Evolutionary conservation across 129 eudicot genomes (phyloP).

Genomic region (Scalesia atractyloides): DNA sequence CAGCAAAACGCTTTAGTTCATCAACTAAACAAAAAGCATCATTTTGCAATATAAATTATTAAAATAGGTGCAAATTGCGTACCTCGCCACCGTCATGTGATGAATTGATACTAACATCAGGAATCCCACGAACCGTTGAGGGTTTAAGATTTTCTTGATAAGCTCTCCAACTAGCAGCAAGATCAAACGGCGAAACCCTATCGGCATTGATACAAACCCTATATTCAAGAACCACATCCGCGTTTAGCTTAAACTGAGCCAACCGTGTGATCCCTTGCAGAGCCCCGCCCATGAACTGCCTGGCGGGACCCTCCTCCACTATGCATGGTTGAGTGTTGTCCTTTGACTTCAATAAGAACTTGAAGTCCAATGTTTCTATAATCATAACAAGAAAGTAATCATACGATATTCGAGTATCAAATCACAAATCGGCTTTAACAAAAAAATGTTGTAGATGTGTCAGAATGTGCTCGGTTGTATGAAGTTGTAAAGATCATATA

Average conservation of each 20-base stretch:
- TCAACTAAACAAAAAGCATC: not conserved
- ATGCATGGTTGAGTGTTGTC: conserved; percentile 50
- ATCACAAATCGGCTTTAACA: not conserved
- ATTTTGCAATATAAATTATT: not conserved
- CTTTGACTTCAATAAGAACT: conserved; percentile 84
- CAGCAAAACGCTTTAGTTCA: not conserved
- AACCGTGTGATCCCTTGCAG: conserved; percentile 72
- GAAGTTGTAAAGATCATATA: not conserved
- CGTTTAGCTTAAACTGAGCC: conserved; percentile 64
- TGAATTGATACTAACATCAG: conserved; percentile 81
- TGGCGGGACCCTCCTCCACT: conserved; percentile 86
- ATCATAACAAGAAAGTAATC: not conserved
- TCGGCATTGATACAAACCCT: conserved; percentile 70
- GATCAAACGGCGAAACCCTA: conserved; percentile 94
- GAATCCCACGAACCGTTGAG: conserved; percentile 94
- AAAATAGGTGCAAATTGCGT: conserved; percentile 1
- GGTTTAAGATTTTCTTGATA: conserved; percentile 81
- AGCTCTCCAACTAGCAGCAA: conserved; percentile 99
- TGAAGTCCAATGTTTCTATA: conserved; percentile 87
- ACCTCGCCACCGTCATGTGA: conserved; percentile 65
- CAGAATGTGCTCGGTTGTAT: not conserved
- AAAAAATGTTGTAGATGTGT: not conserved
- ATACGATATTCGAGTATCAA: not conserved
- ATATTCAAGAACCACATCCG: conserved; percentile 69
- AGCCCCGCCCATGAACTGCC: conserved; percentile 68